Conservation (phyloP, 768 basidiomycete species). For the Naganishia friedmannii region DNA sequence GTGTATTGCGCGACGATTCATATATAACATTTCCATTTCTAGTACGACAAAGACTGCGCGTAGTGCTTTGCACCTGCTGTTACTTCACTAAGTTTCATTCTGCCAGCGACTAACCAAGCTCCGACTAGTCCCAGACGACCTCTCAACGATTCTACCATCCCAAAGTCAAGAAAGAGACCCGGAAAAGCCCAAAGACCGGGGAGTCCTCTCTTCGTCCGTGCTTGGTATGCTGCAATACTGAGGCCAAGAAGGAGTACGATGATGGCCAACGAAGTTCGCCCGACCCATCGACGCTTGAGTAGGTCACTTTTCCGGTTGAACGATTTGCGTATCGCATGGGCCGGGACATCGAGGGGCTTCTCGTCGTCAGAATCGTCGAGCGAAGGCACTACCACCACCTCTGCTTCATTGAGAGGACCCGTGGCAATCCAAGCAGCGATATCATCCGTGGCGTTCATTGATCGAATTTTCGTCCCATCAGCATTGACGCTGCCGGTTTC, state of each 20-base stretch:
- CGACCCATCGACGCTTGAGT: constrained; percentile 1
- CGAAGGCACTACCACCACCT: constrained; percentile 1
- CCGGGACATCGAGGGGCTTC: neutral
- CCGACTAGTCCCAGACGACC: neutral
- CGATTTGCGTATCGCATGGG: neutral
- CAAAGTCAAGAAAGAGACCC: constrained; percentile 3
- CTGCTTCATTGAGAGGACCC: constrained; percentile 9
- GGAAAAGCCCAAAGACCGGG: constrained; percentile 18
- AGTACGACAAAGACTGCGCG: neutral
- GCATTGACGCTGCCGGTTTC: neutral
- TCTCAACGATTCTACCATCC: neutral
- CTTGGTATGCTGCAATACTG: constrained; percentile 15
- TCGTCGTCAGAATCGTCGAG: constrained; percentile 16
- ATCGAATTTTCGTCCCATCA: neutral
- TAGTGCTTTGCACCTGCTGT: constrained; percentile 14
- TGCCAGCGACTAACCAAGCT: constrained; percentile 5
- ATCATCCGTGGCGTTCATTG: neutral
- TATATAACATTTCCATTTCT: neutral
- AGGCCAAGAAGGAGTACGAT: constrained; percentile 9
- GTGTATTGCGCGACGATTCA: neutral
- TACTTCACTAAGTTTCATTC: neutral
- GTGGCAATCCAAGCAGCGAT: constrained; percentile 2
- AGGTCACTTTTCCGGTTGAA: neutral
- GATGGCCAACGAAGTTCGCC: constrained; percentile 11
- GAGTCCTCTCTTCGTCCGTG: constrained; percentile 10